Evolutionary conservation across 148 eudicot genomes (phyloP).

Genomic region (Vaccinium corymbosum): DNA sequence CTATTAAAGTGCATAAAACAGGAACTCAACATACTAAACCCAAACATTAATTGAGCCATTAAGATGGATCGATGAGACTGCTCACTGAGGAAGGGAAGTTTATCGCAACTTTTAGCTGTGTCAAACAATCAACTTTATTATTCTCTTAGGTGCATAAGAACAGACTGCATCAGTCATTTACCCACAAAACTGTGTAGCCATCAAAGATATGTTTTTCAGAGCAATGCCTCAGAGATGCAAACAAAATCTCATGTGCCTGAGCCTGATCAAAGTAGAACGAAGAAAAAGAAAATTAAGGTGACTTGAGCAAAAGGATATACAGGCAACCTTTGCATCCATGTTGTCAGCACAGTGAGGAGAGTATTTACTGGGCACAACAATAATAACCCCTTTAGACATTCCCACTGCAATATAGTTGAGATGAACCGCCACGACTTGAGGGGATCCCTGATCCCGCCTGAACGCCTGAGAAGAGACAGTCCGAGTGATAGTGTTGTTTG

Average conservation of each 20-base stretch:
- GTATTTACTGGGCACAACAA: constrained; percentile 80
- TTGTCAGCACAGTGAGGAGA: constrained; percentile 66
- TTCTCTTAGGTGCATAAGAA: background rate
- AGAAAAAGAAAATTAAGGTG: background rate
- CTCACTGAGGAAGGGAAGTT: background rate
- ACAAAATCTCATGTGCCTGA: background rate
- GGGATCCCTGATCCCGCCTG: constrained; percentile 72
- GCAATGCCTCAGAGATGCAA: background rate
- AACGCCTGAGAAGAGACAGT: constrained; percentile 64
- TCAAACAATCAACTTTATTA: background rate
- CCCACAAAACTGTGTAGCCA: background rate
- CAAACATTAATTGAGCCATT: background rate
- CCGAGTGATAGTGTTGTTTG: constrained; percentile 56
- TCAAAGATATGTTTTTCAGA: background rate
- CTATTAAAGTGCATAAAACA: background rate
- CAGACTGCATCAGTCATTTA: background rate
- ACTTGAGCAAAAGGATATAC: background rate
- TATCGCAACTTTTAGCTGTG: background rate
- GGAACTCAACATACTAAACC: background rate
- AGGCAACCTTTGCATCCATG: constrained; percentile 74
- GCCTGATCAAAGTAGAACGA: background rate
- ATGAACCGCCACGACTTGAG: constrained; percentile 74
- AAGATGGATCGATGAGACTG: background rate
- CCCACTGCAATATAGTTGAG: constrained; percentile 78
- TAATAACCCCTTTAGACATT: constrained; percentile 65